Percentiles rank a stretch among this genome's conserved stretches.
These are phyloP conservation scores for Boletus sp. DNA, from an alignment of 768 basidiomycete genomes.

Conservation along the genomic window DNA sequence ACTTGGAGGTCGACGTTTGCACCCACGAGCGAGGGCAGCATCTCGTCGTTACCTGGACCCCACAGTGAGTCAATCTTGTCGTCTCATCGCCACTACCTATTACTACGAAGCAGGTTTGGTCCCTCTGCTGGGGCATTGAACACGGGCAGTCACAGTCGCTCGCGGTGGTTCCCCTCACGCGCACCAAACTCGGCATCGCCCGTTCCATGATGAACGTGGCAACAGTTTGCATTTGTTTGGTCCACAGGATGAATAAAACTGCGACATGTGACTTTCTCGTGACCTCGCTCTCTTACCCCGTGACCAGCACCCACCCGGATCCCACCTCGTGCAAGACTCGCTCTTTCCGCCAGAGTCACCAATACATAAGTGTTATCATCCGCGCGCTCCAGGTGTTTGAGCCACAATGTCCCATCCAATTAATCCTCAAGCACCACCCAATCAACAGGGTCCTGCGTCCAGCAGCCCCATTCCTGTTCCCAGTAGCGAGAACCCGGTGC, in stretches of 20 bases:
- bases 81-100: neutral
- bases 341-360: neutral
- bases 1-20: too few species aligned
- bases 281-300: constrained; percentile 40
- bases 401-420: constrained; percentile 13
- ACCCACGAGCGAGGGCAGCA: too few species aligned
- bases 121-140: too few species aligned
- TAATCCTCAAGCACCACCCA: constrained; percentile 12
- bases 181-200: neutral
- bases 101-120: too few species aligned
- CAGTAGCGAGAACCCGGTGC: constrained; percentile 1
- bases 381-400: neutral
- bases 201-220: constrained; percentile 7
- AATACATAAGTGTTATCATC: neutral
- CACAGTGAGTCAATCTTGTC: neutral
- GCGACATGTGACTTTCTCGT: constrained; percentile 42
- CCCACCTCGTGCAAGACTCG: constrained; percentile 7
- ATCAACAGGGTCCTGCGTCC: constrained; percentile 9
- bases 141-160: too few species aligned
- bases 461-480: constrained; percentile 8
- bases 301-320: constrained; percentile 34
- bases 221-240: constrained; percentile 33
- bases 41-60: too few species aligned
- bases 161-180: neutral
- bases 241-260: constrained; percentile 30